A percentile compares a stretch with the other conserved stretches of the same genome.
Conservation (phyloP, 164 flowering plant genomes). For the Berberis vulgaris region DNA sequence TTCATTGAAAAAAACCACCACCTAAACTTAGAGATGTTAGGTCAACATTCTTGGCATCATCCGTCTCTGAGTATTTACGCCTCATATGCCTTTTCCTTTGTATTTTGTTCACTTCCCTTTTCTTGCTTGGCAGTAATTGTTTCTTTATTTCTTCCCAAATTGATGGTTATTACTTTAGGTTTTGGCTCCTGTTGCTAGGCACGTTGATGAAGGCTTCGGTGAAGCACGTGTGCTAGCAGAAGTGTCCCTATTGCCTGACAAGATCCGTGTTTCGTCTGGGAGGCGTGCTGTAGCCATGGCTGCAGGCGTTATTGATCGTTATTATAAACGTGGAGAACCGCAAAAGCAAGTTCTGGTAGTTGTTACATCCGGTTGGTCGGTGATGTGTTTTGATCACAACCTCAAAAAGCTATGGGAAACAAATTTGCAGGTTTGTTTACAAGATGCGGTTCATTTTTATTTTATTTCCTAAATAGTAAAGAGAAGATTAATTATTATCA, state of each 20-base stretch:
- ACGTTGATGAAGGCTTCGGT: conserved; percentile 80
- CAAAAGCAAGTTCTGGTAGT: conserved; percentile 89
- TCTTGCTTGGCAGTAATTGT: no score
- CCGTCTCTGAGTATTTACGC: no score
- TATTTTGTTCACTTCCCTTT: no score
- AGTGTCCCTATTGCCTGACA: conserved; percentile 77
- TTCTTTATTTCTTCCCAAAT: no score
- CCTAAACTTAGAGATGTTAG: no score
- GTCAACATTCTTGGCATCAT: no score
- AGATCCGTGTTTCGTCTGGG: conserved; percentile 73
- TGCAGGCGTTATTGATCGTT: conserved; percentile 69
- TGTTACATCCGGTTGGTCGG: conserved; percentile 93
- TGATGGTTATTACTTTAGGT: conserved; percentile 31
- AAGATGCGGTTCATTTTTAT: no score
- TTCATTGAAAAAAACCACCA: no score
- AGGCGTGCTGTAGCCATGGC: conserved; percentile 98
- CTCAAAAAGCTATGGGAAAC: conserved; percentile 87
- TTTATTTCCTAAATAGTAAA: no score
- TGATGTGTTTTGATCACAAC: conserved; percentile 96
- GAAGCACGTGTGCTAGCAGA: conserved; percentile 80
- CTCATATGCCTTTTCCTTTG: no score
- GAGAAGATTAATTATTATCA: no score
- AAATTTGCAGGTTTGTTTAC: conserved; percentile 65
- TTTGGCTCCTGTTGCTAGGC: conserved; percentile 69
- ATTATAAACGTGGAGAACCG: conserved; percentile 46